Percentiles rank a stretch among this genome's conserved stretches.
These are phyloP conservation scores for Fusarium tjaetaba DNA, from an alignment of 2,329 filamentous ascomycete genomes.

Conservation along the genomic window DNA sequence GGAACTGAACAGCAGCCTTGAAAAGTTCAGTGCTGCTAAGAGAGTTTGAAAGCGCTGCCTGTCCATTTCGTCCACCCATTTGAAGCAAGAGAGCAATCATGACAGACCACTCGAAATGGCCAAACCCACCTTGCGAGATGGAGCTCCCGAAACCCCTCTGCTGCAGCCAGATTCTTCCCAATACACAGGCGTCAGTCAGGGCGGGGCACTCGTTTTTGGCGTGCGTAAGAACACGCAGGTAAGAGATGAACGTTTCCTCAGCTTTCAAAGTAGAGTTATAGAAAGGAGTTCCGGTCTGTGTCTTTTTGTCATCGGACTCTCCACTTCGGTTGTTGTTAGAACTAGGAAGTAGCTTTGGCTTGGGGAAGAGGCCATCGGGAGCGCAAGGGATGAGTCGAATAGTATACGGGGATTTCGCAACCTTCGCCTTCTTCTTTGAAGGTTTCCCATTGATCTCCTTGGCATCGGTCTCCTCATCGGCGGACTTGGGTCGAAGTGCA, in stretches of 20 bases:
- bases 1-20: constrained; percentile 90
- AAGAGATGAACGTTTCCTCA: constrained; percentile 77
- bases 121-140: constrained; percentile 84
- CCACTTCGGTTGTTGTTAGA: constrained; percentile 75
- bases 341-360: constrained; percentile 74
- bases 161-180: constrained; percentile 88
- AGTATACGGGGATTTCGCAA: constrained; percentile 56
- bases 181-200: constrained; percentile 84
- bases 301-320: constrained; percentile 55
- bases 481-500: constrained; percentile 52
- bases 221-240: constrained; percentile 79
- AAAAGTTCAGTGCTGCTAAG: constrained; percentile 94
- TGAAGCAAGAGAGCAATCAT: constrained; percentile 83
- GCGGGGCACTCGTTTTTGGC: constrained; percentile 74
- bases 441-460: constrained; percentile 28
- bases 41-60: constrained; percentile 77
- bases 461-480: constrained; percentile 22
- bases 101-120: constrained; percentile 90
- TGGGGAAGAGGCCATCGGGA: constrained; percentile 74
- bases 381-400: constrained; percentile 84
- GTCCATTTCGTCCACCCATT: constrained; percentile 77
- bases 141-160: constrained; percentile 82
- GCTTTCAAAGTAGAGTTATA: constrained; percentile 89
- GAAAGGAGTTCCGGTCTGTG: constrained; percentile 72
- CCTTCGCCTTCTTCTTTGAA: constrained; percentile 40